Conservation (phyloP, 2,329 filamentous ascomycete species). For the Metarhizium guizhouense region DNA sequence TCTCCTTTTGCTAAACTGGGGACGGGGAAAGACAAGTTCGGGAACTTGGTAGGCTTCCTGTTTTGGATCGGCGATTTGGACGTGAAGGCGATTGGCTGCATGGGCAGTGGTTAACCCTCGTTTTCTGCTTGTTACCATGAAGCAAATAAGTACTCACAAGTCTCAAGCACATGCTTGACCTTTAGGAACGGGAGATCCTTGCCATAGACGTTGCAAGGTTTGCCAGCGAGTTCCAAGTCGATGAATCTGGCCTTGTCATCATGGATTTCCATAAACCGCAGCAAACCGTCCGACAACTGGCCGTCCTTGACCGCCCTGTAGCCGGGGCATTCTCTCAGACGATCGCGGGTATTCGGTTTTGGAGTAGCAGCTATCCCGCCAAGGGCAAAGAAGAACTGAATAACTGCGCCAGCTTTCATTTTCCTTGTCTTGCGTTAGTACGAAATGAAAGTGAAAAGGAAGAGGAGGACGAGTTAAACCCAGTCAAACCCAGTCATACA, state of each 20-base stretch:
- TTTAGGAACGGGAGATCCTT: background rate
- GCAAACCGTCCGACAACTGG: background rate
- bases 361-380: too few species aligned
- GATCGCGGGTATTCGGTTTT: too few species aligned
- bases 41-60: constrained; percentile 63
- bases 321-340: too few species aligned
- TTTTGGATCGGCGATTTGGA: constrained; percentile 59
- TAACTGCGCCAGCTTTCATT: too few species aligned
- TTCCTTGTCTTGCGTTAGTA: too few species aligned
- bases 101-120: background rate
- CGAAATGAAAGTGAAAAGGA: too few species aligned
- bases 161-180: background rate
- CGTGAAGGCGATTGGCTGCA: constrained; percentile 49
- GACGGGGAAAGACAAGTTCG: constrained; percentile 53
- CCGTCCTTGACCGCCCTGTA: too few species aligned
- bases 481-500: too few species aligned
- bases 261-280: background rate
- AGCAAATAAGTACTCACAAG: background rate
- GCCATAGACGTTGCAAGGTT: background rate
- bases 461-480: too few species aligned
- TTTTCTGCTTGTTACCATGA: too few species aligned
- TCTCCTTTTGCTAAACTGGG: constrained; percentile 17
- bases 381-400: too few species aligned
- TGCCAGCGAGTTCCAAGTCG: background rate
- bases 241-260: too few species aligned